Conservation (phyloP, 352 stramenopile species). For the Pythium sp. region DNA sequence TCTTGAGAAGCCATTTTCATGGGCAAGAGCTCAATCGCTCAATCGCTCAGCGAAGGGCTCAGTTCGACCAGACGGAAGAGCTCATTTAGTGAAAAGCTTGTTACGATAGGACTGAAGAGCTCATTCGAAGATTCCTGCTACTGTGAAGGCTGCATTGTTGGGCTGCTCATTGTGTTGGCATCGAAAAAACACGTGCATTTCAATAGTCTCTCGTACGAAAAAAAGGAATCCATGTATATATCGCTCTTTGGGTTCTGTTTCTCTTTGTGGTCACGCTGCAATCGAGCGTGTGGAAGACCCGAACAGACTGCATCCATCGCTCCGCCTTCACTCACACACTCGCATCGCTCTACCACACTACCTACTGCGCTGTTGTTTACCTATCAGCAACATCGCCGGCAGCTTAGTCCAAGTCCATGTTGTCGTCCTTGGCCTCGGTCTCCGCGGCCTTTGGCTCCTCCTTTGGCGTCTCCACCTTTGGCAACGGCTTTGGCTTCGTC, state of each 20-base stretch:
- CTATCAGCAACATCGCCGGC: background rate
- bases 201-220: background rate
- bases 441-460: conserved; percentile 32
- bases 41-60: no score
- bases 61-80: no score
- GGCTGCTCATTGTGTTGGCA: background rate
- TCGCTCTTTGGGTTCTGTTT: background rate
- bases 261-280: background rate
- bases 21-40: no score
- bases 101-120: no score
- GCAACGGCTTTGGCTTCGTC: conserved; percentile 94
- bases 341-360: background rate
- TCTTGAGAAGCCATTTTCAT: no score
- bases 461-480: conserved; percentile 69
- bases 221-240: conserved; percentile 19
- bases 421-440: conserved; percentile 54
- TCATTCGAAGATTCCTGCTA: no score
- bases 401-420: conserved; percentile 87
- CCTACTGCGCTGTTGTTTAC: background rate
- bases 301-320: background rate
- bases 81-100: no score
- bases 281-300: background rate
- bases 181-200: background rate
- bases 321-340: background rate
- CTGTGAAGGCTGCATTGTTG: no score